Evolutionary conservation across 495 filamentous ascomycete genomes (phyloP).

Genomic region (Evansstolkia leycettana): DNA sequence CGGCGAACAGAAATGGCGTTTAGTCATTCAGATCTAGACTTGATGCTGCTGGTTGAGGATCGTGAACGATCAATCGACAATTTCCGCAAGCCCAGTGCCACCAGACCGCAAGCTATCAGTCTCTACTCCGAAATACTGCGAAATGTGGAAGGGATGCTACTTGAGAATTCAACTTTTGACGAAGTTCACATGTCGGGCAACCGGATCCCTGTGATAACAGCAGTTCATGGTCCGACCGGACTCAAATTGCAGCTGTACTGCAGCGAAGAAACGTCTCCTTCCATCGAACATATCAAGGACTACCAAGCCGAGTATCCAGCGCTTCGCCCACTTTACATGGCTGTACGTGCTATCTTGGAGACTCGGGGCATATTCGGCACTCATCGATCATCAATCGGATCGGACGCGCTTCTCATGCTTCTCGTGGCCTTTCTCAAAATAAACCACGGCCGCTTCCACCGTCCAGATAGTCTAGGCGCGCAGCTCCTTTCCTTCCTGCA

Average conservation of each 20-base stretch:
- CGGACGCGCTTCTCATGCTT: conserved; percentile 42
- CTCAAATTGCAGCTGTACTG: conserved; percentile 35
- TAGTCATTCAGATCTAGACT: conserved; percentile 40
- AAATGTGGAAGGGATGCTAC: conserved; percentile 11
- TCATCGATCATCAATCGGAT: conserved; percentile 28
- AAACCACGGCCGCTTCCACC: conserved; percentile 20
- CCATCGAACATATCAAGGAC: conserved; percentile 26
- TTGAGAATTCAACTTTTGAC: conserved; percentile 4
- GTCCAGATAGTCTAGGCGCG: conserved; percentile 16
- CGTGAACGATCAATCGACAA: conserved; percentile 6
- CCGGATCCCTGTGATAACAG: conserved; percentile 14
- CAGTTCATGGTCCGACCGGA: conserved; percentile 31
- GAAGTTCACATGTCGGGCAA: conserved; percentile 6
- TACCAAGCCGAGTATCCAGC: conserved; percentile 37
- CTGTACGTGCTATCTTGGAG: conserved; percentile 36
- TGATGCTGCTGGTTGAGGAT: conserved; percentile 20
- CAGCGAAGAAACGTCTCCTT: conserved; percentile 17
- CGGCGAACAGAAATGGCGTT: conserved; percentile 38
- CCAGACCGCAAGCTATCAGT: conserved; percentile 14
- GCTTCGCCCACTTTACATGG: conserved; percentile 34
- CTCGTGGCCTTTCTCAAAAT: conserved; percentile 40
- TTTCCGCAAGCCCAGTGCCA: conserved; percentile 21
- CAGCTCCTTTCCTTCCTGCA: conserved; percentile 39
- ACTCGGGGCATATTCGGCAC: conserved; percentile 33
- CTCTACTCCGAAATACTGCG: conserved; percentile 11